phyloP scores from a whole-genome alignment of 83 land plant species.

The Picea mariana region DNA sequence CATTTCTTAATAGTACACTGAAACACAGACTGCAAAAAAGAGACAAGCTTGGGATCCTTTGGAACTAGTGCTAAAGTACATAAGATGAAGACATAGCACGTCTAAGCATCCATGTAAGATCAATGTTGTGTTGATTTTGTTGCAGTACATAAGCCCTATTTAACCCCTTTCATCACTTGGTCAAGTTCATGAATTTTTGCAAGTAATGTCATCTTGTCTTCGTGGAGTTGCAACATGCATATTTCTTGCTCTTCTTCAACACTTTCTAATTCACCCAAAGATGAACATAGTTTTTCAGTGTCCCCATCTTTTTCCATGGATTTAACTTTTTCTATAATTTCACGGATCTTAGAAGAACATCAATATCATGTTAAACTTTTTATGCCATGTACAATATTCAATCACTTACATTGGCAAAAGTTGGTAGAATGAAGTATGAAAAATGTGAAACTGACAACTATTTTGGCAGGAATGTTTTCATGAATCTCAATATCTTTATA shows the following conservation, averaged over 20 bases:
- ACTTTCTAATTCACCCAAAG: conserved; percentile 65
- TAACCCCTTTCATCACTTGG: conserved; percentile 35
- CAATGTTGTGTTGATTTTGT: no score
- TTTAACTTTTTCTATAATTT: conserved; percentile 47
- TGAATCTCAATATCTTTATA: not conserved
- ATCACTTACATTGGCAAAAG: not conserved
- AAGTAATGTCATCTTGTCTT: conserved; percentile 65
- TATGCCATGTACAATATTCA: not conserved
- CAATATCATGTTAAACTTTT: not conserved
- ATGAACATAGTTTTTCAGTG: conserved; percentile 51
- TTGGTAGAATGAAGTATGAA: not conserved
- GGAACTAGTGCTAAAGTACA: no score
- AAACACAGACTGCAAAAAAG: no score
- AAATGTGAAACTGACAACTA: not conserved
- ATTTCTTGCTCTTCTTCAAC: conserved; percentile 65
- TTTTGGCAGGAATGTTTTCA: not conserved
- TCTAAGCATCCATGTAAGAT: no score
- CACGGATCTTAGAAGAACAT: conserved; percentile 58
- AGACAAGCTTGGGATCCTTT: no score
- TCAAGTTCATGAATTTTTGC: conserved; percentile 74
- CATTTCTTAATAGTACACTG: no score
- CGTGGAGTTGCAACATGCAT: conserved; percentile 68
- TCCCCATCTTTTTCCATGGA: conserved; percentile 59
- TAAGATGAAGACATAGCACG: no score
- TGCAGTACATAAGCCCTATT: conserved; percentile 1